Evolutionary conservation across 768 basidiomycete species (phyloP), one percentile per base, ranked within the genome.

Genomic region (Lentinula sp.): DNA sequence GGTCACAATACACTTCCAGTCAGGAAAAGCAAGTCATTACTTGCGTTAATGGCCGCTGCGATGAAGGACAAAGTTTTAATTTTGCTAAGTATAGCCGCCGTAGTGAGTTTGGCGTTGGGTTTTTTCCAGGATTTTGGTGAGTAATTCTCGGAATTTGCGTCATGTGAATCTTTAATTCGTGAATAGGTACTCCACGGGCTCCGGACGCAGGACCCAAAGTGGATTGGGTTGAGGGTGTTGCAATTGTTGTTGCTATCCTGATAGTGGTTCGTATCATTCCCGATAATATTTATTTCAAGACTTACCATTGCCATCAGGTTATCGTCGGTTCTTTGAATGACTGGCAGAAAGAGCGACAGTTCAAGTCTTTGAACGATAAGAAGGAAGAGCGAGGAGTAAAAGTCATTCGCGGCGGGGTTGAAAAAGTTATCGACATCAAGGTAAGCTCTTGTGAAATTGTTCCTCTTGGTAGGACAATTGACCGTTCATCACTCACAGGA

Each of bases 331-430:
- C 95, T 12, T 66, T 98, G 48, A 98, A 98, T 68, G 97, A 99
- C 73, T 99, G 92, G 90, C 95, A 98, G 74, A 98, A 98, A 74
- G 97, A 99, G 73, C 87, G 87, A 1, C 97, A 98, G 74, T 99
- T 99, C 79, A 86, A 88, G 67, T 80, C 78, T 18, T 82, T 99
- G 45, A 98, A 98, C 69, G 91, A 90, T 66, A 90, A 95, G 74
- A 96, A 96, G 74, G 96, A 98, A 60, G 97, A 96, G 66, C 90
- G 97, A 32, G 85, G 82, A 5, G 86, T 94, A 66, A 94, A 94
- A 73, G 87, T 90, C 56, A 87, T 93, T 62, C 86, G 94, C 12
- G 76, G 83, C 59, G 87, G 86, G 36, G 70, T 77, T 10, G 91
- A 94, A 64, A 81, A 79, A 54, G 75, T 91, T 33, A 79, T 96